These are phyloP conservation scores for Aspergillus novoparasiticus DNA, from an alignment of 2,329 filamentous ascomycete species.

Conservation along the genomic window DNA sequence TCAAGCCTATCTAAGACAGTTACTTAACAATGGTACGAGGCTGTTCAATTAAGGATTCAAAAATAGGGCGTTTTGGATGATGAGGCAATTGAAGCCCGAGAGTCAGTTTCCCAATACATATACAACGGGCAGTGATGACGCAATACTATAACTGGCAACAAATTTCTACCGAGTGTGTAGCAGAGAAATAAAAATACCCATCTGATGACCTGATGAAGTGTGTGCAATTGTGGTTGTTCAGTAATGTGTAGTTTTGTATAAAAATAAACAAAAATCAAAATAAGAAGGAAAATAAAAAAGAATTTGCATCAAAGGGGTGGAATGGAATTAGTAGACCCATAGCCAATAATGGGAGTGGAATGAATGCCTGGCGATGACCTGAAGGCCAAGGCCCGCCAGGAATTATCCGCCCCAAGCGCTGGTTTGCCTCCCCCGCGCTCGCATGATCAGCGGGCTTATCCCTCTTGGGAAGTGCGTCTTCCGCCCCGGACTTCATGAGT, in stretches of 20 bases:
- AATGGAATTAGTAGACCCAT: neutral
- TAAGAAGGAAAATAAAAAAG: neutral
- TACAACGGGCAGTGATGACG: constrained; percentile 6
- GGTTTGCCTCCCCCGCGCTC: constrained; percentile 41
- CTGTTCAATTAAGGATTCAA: neutral
- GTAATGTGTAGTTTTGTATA: neutral
- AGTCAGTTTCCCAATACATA: neutral
- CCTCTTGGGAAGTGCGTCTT: constrained; percentile 26
- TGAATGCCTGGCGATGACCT: neutral
- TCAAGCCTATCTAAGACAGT: constrained; percentile 52
- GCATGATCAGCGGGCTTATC: constrained; percentile 37
- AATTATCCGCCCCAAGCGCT: constrained; percentile 26
- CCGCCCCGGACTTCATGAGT: constrained; percentile 18
- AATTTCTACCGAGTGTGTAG: neutral
- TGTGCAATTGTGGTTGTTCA: neutral
- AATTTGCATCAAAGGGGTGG: neutral
- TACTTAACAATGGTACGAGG: constrained; percentile 1
- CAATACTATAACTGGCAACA: constrained; percentile 5
- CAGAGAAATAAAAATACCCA: constrained; percentile 9
- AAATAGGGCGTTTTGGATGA: neutral
- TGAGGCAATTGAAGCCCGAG: neutral
- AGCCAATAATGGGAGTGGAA: neutral
- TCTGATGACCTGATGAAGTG: neutral
- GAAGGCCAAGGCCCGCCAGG: constrained; percentile 2
- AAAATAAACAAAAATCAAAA: neutral